These are phyloP conservation scores for Sparassis latifolia DNA, from an alignment of 1,284 basidiomycete genomes.

Conservation along the genomic window DNA sequence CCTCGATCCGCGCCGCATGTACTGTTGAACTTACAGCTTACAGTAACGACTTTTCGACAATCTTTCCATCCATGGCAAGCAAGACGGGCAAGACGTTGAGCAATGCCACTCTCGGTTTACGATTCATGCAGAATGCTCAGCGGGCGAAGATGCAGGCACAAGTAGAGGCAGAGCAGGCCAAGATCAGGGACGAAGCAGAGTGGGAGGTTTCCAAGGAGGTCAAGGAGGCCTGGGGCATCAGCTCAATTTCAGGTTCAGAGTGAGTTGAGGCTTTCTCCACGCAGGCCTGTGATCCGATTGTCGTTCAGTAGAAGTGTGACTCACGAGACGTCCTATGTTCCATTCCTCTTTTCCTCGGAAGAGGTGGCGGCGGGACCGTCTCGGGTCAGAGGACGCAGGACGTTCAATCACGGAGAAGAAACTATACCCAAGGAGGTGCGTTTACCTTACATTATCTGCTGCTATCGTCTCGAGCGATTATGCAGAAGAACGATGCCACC, in stretches of 20 bases:
- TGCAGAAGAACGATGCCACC: neutral
- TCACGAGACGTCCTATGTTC: conserved; percentile 65
- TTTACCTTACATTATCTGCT: neutral
- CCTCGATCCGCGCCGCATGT: neutral
- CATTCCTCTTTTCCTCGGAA: conserved; percentile 53
- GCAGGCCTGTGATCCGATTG: neutral
- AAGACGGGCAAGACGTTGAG: conserved; percentile 59
- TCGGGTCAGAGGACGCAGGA: conserved; percentile 35
- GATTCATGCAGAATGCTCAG: conserved; percentile 74
- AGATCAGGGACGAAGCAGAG: conserved; percentile 59
- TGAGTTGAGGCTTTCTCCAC: conserved; percentile 17
- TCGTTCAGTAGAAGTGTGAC: conserved; percentile 27
- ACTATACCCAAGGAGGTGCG: conserved; percentile 21
- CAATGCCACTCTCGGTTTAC: conserved; percentile 58
- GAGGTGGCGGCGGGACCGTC: conserved; percentile 20
- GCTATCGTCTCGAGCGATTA: neutral
- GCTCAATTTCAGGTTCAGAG: conserved; percentile 21
- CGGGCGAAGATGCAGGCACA: conserved; percentile 46
- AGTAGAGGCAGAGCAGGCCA: conserved; percentile 45
- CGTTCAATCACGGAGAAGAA: conserved; percentile 37
- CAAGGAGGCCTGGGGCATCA: conserved; percentile 50
- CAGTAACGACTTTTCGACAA: neutral
- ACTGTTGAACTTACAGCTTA: neutral
- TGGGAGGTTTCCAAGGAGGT: conserved; percentile 60
- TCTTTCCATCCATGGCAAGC: neutral